A percentile compares a stretch with the other conserved stretches of the same genome.
These are phyloP conservation scores for Epichloe uncinata DNA, from an alignment of 2,329 filamentous ascomycete species.

Conservation along the genomic window DNA sequence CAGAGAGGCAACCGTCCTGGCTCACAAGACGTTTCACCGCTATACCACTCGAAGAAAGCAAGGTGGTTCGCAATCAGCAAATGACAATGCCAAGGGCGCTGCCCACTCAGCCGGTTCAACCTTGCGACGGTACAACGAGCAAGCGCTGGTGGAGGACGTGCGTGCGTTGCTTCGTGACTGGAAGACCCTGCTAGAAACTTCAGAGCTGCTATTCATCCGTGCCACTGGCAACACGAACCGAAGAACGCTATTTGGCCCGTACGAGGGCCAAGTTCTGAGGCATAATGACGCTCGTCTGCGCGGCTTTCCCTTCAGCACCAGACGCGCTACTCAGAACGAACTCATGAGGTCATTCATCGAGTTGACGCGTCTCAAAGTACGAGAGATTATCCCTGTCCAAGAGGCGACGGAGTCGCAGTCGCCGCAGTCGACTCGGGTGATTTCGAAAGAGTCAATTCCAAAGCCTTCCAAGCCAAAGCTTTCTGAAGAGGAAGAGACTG, in stretches of 20 bases:
- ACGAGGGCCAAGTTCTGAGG: conserved; percentile 74
- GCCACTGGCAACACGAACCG: conserved; percentile 81
- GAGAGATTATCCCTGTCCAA: conserved; percentile 57
- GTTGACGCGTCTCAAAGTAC: conserved; percentile 78
- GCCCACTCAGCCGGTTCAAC: conserved; percentile 89
- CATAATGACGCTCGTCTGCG: conserved; percentile 69
- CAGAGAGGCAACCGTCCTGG: conserved; percentile 73
- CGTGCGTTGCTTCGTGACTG: conserved; percentile 69
- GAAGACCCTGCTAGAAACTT: conserved; percentile 72
- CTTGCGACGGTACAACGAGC: conserved; percentile 86
- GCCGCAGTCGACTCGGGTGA: conserved; percentile 14
- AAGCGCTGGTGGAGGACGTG: conserved; percentile 79
- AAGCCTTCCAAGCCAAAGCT: conserved; percentile 50
- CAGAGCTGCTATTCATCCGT: conserved; percentile 76
- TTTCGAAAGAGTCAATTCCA: conserved; percentile 23
- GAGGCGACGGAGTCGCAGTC: conserved; percentile 32
- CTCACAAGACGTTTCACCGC: conserved; percentile 94
- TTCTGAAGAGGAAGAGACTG: conserved; percentile 72
- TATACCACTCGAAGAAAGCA: conserved; percentile 96
- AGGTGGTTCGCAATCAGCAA: conserved; percentile 87
- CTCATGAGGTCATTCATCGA: conserved; percentile 92
- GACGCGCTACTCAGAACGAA: conserved; percentile 83
- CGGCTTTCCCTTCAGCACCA: conserved; percentile 86
- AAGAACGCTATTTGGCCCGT: conserved; percentile 77
- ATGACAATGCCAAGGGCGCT: conserved; percentile 83